Evolutionary conservation across 2,329 filamentous ascomycete genomes (phyloP), one percentile per base, ranked within the genome.

Genomic region (Verticillium nubilum): DNA sequence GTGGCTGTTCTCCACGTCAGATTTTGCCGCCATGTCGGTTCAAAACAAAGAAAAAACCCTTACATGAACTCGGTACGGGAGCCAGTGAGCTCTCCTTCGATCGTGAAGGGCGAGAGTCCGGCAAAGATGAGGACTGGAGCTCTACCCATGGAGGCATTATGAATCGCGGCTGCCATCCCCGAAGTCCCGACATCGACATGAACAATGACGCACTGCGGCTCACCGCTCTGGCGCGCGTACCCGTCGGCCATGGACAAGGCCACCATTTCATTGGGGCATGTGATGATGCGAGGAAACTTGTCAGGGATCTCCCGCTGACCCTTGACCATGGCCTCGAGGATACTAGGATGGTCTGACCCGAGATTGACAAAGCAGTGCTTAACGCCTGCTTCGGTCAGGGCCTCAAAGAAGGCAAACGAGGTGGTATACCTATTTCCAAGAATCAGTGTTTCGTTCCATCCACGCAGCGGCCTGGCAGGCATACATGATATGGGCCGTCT

Each of bases 231-330:
- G 29, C 89, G 82, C 37, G 90, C 89, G 68, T 90, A 92, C 57
- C 90, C 90, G 71, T 94, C 90, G 15, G 90, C 90, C 87, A 92
- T 91, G 60, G 89, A 93, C 67, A 94, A 82, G 27, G 90, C 90
- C 6, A 93, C 90, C 89, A 93, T 93, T 86, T 91, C 90, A 64
- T 91, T 91, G 0, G 90, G 90, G 68, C 89, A 92, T 26, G 90
- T 93, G 59, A 93, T 88, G 62, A 92, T 89, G 58, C 79, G 82
- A 2, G 89, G 89, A 61, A 92, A 92, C 19, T 82, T 78, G 35
- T 78, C 83, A 57, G 79, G 80, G 63, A 81, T 84, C 67, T 90
- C 87, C 59, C 84, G 84, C 67, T 90, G 86, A 23, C 88, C 89
- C 69, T 90, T 90, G 63, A 91, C 86, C 73, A 93, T 91, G 12